Evolutionary conservation across 495 filamentous ascomycete genomes (phyloP), one percentile per base, ranked within the genome.

Genomic region (Podospora appendiculata): DNA sequence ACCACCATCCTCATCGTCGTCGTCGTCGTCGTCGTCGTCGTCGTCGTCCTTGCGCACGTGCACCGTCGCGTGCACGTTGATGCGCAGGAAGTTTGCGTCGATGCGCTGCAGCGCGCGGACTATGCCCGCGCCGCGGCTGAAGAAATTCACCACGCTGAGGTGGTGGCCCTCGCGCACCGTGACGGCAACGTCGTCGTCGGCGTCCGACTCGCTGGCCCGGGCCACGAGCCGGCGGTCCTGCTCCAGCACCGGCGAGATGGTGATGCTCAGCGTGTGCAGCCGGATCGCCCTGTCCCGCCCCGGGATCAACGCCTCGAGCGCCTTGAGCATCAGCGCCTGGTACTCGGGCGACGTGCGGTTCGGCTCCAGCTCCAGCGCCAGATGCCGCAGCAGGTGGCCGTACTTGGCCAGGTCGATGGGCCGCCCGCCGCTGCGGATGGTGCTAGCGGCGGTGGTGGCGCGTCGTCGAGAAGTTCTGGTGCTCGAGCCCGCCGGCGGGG

Each of bases 351-450:
- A 57, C 0, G 58, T 50, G 10, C 69, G 61, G 52, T 65, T 72
- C 0, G 45, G 39, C 16, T 70, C 64, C 9, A 72, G 59, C 32
- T 70, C 64, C 47, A 76, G 55, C 41, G 52, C 56, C 45, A 73
- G 35, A 19, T 66, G 53, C 2, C 72, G 66, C 18, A 76, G 52
- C 12, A 76, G 55, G 33, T 69, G 62, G 4, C 66, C 69, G 19
- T 65, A 69, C 8, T 60, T 59, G 4, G 49, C 43, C 2, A 75
- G 52, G 19, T 73, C 59, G 45, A 76, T 63, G 16, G 6, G 13
- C 19, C 42, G 41, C 1, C 43, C 10, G 13, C 41, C 43, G 14
- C 25, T 7, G 13, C 6, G 7, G 36, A 13, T 17, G 6, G 0
- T 16, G 14, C 0, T 19, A n/a, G 2, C n/a, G 17, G 12, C 51